These are phyloP conservation scores for Leucosporidium yakuticum DNA, from an alignment of 768 basidiomycete species.

Conservation along the genomic window DNA sequence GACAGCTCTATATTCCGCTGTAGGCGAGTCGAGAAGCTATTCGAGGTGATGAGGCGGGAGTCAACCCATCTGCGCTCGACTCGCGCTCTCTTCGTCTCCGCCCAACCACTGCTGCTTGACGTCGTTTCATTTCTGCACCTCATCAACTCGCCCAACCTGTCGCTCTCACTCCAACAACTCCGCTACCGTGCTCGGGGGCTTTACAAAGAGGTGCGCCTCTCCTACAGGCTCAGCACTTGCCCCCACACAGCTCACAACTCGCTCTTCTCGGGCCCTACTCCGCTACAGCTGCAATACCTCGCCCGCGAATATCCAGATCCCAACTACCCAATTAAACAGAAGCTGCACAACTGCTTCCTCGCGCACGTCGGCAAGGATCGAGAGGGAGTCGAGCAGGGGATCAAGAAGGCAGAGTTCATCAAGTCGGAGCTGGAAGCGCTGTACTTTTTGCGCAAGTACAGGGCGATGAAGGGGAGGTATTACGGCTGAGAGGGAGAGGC, in stretches of 20 bases:
- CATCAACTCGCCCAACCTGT: too few relatives aligned
- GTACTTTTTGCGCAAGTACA: slow-evolving; percentile 28
- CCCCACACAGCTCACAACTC: background rate
- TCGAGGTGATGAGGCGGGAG: too few relatives aligned
- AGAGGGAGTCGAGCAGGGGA: slow-evolving; percentile 16
- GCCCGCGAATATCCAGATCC: slow-evolving; percentile 33
- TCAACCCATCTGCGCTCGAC: too few relatives aligned
- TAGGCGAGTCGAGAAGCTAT: too few relatives aligned
- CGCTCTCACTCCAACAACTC: slow-evolving; percentile 8
- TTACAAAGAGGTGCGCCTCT: slow-evolving; percentile 30
- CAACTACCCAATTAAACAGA: slow-evolving; percentile 20
- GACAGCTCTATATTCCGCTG: too few relatives aligned
- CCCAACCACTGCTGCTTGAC: too few relatives aligned
- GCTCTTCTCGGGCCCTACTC: background rate
- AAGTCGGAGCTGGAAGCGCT: slow-evolving; percentile 31
- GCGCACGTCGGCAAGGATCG: slow-evolving; percentile 25
- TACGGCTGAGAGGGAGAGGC: too few relatives aligned
- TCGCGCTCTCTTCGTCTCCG: too few relatives aligned
- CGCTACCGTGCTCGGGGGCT: slow-evolving; percentile 21
- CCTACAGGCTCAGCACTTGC: background rate
- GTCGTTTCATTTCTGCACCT: too few relatives aligned
- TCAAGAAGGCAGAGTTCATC: slow-evolving; percentile 33
- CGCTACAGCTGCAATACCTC: slow-evolving; percentile 19
- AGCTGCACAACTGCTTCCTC: slow-evolving; percentile 30
- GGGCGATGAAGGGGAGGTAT: slow-evolving; percentile 23